Base-by-base conservation (phyloP, 345 rosid species). In the Boechera retrofracta region DNA sequence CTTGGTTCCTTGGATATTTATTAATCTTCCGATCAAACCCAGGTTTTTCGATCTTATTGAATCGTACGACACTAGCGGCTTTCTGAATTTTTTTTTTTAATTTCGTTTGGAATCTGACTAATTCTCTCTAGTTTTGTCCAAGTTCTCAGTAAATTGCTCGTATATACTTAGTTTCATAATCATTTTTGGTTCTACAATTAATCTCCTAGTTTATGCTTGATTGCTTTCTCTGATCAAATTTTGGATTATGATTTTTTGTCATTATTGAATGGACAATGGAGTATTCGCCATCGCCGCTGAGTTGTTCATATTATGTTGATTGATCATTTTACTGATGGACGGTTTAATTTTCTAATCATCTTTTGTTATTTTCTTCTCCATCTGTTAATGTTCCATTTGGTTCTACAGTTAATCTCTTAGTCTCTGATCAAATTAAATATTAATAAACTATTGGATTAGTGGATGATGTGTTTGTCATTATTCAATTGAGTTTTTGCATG, bases 401-500 rank as follows among this genome's bases (percentile, higher is more conserved):
- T 48, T 49, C 18, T 42, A 41, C 10, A 24, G 32, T 62, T 31
- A 15, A 45, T 65, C 26, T 7, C 38, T 7, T 35, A 2, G 36
- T 35, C 33, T 26, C 7, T 52, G 13, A 52, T 54, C 28, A 28
- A 28, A 28, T 28, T 2, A 28, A 28, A 42, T 28, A 56, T 24
- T 33, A 9, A 8, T 45, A 26, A 7, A 5, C 29, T 74, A 74
- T 56, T 55, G 5, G 38, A 38, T 41, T 33, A 62, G 39, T 54
- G 47, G 62, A 59, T 12, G 24, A 39, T 39, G 62, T 59, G 32
- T 38, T 69, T 18, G n/a, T 42, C 67, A 29, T 33, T 57, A 5
- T 24, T 18, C 10, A 58, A 39, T 38, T 59, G 16, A n/a, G 44
- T 44, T 47, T 59, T 5, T 67, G 73, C 28, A 10, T 67, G 67